Evolutionary conservation across 2,329 filamentous ascomycete species (phyloP), one percentile per base, ranked within the genome.

Genomic region (Fusarium coicis): DNA sequence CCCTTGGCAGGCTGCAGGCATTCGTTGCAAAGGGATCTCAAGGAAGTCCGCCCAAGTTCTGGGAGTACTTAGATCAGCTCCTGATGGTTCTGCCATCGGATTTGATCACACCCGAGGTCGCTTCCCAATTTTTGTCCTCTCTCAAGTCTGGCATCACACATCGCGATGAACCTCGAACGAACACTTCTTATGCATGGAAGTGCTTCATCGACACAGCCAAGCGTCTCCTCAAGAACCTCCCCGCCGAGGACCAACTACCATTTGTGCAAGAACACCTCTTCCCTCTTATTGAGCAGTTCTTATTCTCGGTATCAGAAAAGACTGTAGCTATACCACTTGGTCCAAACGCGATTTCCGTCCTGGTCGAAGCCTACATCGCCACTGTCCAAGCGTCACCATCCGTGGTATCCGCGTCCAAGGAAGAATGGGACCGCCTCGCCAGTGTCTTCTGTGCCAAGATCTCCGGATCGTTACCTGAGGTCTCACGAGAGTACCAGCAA

Each of bases 11-110:
- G 28, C 81, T 99, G 8, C 88, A 89, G 55, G 85, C 90, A 14
- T 96, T 97, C 74, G 84, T 98, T 11, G 91, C 93, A 70, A 93
- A 91, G 76, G 96, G 96, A 6, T 97, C 96, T 0, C 93, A 98
- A 77, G 89, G 91, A n/a, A 92, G 93, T 7, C 85, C 90, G 0
- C 83, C 87, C 7, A 88, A 87, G 15, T 97, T 92, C 78, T 99
- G 96, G 96, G 82, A 86, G 32, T 89, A 88, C 21, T 80, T 97
- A 37, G 85, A 87, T 43, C 84, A 86, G 36, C 82, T 98, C 0
- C 79, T 97, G 10, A 84, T 88, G 28, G 80, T 91, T 2, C 79
- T 96, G 4, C 85, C 92, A 54, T 74, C 81, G 5, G 82, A 87
- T 19, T 76, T 83, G 4, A 77, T 84, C 10, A 77, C 80, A 2